A percentile compares a stretch with the other conserved stretches of the same genome.
These are phyloP conservation scores for Phragmites australis DNA, from an alignment of 176 grass and related monocot species.

Conservation along the genomic window DNA sequence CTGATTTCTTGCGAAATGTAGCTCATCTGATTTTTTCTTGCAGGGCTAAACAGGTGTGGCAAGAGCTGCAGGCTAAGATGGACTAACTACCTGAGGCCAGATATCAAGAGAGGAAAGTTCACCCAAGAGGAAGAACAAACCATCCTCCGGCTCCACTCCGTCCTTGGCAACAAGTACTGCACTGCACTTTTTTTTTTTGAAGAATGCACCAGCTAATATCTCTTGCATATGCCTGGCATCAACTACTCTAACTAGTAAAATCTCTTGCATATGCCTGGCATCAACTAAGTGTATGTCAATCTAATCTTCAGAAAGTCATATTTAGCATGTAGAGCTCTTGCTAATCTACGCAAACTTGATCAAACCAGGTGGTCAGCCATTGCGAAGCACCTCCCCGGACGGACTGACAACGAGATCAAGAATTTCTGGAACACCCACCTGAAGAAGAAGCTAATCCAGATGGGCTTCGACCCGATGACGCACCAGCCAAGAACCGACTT, in stretches of 20 bases:
- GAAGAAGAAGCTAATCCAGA: conserved; percentile 98
- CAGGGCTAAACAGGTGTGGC: conserved; percentile 93
- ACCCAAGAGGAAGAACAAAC: conserved; percentile 79
- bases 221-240: conserved; percentile 18
- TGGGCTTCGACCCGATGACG: conserved; percentile 97
- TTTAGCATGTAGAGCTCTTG: background rate
- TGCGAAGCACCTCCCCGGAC: conserved; percentile 63
- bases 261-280: no score
- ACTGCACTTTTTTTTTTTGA: background rate
- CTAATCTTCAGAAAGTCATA: conserved; percentile 14
- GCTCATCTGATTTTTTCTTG: conserved; percentile 26
- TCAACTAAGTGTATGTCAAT: background rate
- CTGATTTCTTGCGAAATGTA: conserved; percentile 33
- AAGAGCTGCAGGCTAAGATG: conserved; percentile 99
- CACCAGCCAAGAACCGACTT: conserved; percentile 87
- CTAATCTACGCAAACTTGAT: conserved; percentile 34
- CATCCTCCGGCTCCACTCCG: conserved; percentile 82
- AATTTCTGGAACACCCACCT: conserved; percentile 99
- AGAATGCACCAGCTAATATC: background rate
- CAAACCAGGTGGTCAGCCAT: conserved; percentile 90
- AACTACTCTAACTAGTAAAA: background rate
- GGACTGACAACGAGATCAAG: conserved; percentile 98
- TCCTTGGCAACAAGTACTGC: conserved; percentile 92
- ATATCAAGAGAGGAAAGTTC: conserved; percentile 98
- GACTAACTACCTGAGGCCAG: conserved; percentile 94